Evolutionary conservation across 768 basidiomycete species (phyloP), one percentile per base, ranked within the genome.

Genomic region (Mycena chlorophos): DNA sequence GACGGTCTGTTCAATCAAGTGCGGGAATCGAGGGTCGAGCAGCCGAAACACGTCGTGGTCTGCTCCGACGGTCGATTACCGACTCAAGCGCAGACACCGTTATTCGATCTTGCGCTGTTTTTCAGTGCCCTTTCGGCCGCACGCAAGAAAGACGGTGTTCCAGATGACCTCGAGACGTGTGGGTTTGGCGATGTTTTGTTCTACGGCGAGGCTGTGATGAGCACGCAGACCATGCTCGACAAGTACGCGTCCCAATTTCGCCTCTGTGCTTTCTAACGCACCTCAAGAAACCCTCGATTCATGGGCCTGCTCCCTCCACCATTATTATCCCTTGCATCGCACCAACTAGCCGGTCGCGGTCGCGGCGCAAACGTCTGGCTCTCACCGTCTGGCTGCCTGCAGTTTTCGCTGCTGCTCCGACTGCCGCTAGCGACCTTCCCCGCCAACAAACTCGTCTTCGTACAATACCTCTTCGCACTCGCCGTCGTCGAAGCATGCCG

Each of bases 151-250:
- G 62, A 68, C 37, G 68, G 64, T 3, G 61, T 65, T 13, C 30
- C 54, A 0, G 61, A 64, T 10, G 57, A 57, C 14, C 51, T 67
- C 10, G 62, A 68, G 22, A 49, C 65, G 4, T 84, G 84, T 79
- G 80, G 82, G 2, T 68, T 89, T 3, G 94, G 94, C 0, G 92
- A 95, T 56, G 79, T 83, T 31, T 66, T 98, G 26, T 62, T 95
- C 8, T 98, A 98, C 60, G 88, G 89, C 28, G 92, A 97, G 69
- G 85, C 85, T 0, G 89, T 99, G 12, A 93, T 93, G 1, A 94
- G 91, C 62, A 98, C 96, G 0, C 97, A 98, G 68, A 94, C 93
- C 2, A 84, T 98, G 82, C 76, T 98, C 4, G 92, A 97, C 66
- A 90, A 86, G 96, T 94, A 60, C 71, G 88, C 71, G 19, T 27